A percentile compares a stretch with the other conserved stretches of the same genome.
Evolutionary conservation across 192 early-diverging fungal genomes (phyloP).

Genomic region (Rhizophagus prolifer): DNA sequence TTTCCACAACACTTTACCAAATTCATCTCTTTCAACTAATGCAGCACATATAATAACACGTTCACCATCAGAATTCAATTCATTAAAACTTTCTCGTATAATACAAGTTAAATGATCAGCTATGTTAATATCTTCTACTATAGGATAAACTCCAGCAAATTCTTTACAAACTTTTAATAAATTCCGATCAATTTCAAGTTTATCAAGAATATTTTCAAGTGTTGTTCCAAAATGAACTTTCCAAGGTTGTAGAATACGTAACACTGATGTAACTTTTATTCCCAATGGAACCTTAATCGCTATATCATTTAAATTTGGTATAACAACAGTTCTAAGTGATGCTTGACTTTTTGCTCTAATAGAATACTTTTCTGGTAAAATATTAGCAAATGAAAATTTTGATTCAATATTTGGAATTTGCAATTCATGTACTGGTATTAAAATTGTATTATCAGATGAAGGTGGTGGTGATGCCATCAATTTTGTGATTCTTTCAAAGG

Average conservation of each 20-base stretch:
- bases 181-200: conserved; percentile 37
- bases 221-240: conserved; percentile 57
- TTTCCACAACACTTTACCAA: conserved; percentile 43
- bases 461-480: conserved; percentile 5
- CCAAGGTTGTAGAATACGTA: conserved; percentile 68
- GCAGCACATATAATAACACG: conserved; percentile 57
- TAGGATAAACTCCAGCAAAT: conserved; percentile 51
- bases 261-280: conserved; percentile 60
- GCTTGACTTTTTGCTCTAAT: conserved; percentile 52
- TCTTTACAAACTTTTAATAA: conserved; percentile 55
- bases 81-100: conserved; percentile 51
- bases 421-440: conserved; percentile 62
- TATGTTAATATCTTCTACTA: conserved; percentile 52
- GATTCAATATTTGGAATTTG: conserved; percentile 59
- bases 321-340: conserved; percentile 59
- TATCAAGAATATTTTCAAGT: conserved; percentile 48
- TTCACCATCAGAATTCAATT: conserved; percentile 41
- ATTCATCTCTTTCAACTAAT: conserved; percentile 46
- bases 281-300: conserved; percentile 62
- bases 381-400: conserved; percentile 44
- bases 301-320: conserved; percentile 37
- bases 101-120: conserved; percentile 64
- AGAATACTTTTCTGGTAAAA: conserved; percentile 38
- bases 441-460: conserved; percentile 32
- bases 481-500: conserved; percentile 40